Percentiles rank a stretch among this genome's conserved stretches.
These are phyloP conservation scores for Fusarium falciforme DNA, from an alignment of 2,329 filamentous ascomycete species.

Conservation along the genomic window DNA sequence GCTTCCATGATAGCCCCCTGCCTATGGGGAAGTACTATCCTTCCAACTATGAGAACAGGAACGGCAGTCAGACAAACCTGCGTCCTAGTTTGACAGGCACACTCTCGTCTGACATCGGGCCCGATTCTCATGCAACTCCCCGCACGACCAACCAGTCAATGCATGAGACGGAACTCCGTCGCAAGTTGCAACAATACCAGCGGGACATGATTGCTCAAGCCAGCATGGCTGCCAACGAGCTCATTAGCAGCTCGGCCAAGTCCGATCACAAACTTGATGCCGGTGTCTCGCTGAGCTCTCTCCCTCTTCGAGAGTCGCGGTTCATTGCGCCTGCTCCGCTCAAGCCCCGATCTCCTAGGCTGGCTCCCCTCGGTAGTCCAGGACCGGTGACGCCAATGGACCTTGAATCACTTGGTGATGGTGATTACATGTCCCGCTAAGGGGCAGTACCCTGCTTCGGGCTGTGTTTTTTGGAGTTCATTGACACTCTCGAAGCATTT, in stretches of 20 bases:
- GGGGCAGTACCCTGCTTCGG: not conserved
- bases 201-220: constrained; percentile 71
- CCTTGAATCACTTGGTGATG: constrained; percentile 55
- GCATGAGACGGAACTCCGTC: constrained; percentile 58
- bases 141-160: constrained; percentile 19
- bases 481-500: not conserved
- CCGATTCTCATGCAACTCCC: constrained; percentile 50
- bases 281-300: constrained; percentile 49
- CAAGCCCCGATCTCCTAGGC: constrained; percentile 62
- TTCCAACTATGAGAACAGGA: constrained; percentile 66
- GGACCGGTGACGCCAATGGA: constrained; percentile 73
- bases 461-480: not conserved
- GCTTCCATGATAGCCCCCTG: constrained; percentile 59
- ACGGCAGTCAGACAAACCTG: constrained; percentile 36
- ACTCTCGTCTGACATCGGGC: constrained; percentile 49
- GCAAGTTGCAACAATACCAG: constrained; percentile 68
- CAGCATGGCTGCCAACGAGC: constrained; percentile 61
- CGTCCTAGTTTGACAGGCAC: constrained; percentile 42
- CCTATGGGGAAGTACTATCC: constrained; percentile 74
- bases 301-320: constrained; percentile 52
- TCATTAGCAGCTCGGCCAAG: constrained; percentile 47
- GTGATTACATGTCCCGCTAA: constrained; percentile 50
- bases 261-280: constrained; percentile 40
- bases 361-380: constrained; percentile 67
- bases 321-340: constrained; percentile 53